Evolutionary conservation across 2,329 filamentous ascomycete species (phyloP).

Genomic region (Hymenotorrendiella dingleyae): DNA sequence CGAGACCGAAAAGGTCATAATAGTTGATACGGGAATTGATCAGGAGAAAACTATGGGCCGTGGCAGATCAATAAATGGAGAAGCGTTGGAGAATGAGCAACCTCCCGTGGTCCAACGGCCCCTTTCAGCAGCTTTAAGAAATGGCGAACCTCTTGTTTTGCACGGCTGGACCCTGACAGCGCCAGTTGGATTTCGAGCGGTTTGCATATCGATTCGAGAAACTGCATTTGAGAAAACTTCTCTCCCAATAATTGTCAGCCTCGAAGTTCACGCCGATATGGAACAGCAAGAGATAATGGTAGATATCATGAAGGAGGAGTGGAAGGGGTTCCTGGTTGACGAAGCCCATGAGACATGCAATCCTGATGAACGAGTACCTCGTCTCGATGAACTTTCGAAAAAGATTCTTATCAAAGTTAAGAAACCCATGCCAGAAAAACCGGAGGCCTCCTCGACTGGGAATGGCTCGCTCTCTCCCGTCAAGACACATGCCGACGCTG

Average conservation of each 20-base stretch:
- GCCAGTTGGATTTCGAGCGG: constrained; percentile 79
- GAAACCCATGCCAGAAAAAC: constrained; percentile 34
- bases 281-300: constrained; percentile 91
- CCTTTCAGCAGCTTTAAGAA: constrained; percentile 22
- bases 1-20: constrained; percentile 9
- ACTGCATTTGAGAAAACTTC: constrained; percentile 71
- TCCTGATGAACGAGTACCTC: constrained; percentile 53
- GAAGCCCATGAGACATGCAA: constrained; percentile 37
- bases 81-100: constrained; percentile 14
- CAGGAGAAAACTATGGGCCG: too few species aligned
- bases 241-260: constrained; percentile 81
- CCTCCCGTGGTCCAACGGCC: constrained; percentile 23
- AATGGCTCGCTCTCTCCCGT: constrained; percentile 16
- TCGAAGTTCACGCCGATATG: constrained; percentile 80
- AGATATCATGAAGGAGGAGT: constrained; percentile 85
- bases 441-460: constrained; percentile 7
- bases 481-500: constrained; percentile 15
- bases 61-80: constrained; percentile 10
- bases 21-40: constrained; percentile 10
- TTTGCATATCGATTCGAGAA: constrained; percentile 74
- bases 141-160: constrained; percentile 69
- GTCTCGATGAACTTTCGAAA: constrained; percentile 63
- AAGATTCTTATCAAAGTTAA: constrained; percentile 87
- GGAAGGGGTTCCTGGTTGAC: constrained; percentile 69
- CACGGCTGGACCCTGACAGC: constrained; percentile 84